Percentiles rank a stretch among this genome's conserved stretches.
phyloP scores from a whole-genome alignment of 2,329 filamentous ascomycete genomes.

The Trichocomaceae sp. region DNA sequence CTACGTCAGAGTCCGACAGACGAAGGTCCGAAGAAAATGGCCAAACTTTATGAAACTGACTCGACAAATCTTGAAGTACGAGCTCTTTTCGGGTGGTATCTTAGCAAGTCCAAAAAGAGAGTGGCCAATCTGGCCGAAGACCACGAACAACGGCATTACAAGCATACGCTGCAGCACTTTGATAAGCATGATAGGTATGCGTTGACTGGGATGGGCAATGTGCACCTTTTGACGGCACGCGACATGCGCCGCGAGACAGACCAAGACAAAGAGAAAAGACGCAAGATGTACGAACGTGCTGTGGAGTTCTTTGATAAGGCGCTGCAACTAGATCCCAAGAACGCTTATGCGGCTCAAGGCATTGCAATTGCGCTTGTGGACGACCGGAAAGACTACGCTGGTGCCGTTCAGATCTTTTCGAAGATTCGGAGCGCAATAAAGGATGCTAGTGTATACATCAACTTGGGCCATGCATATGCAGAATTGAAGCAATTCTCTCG shows the following conservation, averaged over 20 bases:
- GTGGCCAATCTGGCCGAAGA: conserved; percentile 78
- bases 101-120: conserved; percentile 81
- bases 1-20: conserved; percentile 73
- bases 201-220: conserved; percentile 91
- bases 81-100: conserved; percentile 89
- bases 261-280: conserved; percentile 81
- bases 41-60: conserved; percentile 77
- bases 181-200: conserved; percentile 99
- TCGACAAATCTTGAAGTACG: conserved; percentile 84
- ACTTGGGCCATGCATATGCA: conserved; percentile 85
- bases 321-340: conserved; percentile 85
- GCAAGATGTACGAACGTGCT: conserved; percentile 78
- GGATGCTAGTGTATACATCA: conserved; percentile 82
- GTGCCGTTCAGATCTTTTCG: conserved; percentile 78
- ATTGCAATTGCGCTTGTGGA: conserved; percentile 91
- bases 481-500: conserved; percentile 86
- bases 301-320: conserved; percentile 99
- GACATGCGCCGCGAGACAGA: conserved; percentile 93
- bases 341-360: conserved; percentile 93
- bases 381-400: conserved; percentile 81
- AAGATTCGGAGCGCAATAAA: conserved; percentile 86
- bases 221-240: conserved; percentile 78
- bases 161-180: conserved; percentile 86
- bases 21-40: conserved; percentile 78
- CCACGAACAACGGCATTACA: conserved; percentile 87